Evolutionary conservation across 352 stramenopile genomes (phyloP).

Genomic region (Globisporangium yorkense): DNA sequence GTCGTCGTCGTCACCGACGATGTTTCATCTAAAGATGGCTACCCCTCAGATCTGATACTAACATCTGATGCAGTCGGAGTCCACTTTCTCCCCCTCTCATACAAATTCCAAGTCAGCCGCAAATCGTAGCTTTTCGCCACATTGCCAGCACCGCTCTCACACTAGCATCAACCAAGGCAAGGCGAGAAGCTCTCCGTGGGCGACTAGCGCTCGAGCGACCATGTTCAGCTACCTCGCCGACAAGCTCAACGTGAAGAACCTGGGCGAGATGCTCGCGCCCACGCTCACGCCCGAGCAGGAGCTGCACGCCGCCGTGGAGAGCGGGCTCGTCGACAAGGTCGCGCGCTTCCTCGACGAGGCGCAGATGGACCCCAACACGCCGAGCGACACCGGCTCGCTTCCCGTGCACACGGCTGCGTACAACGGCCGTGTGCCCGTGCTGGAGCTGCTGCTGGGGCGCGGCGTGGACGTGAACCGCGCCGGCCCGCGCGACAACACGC

Average conservation of each 20-base stretch:
- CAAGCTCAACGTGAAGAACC: constrained; percentile 87
- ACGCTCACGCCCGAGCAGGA: constrained; percentile 85
- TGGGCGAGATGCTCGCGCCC: constrained; percentile 83
- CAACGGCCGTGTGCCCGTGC: constrained; percentile 62
- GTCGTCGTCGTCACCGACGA: background rate
- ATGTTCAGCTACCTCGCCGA: constrained; percentile 90
- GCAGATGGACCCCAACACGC: constrained; percentile 60
- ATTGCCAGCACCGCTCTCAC: background rate
- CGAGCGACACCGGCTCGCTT: constrained; percentile 69
- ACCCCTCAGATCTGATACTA: background rate
- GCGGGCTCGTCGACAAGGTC: constrained; percentile 70
- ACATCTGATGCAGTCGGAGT: background rate
- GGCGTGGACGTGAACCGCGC: constrained; percentile 64
- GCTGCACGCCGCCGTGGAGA: constrained; percentile 73
- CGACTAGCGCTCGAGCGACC: background rate
- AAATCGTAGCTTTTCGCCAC: background rate
- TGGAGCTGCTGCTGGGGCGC: constrained; percentile 66
- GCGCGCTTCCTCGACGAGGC: constrained; percentile 59
- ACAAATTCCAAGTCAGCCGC: background rate
- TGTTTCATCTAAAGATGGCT: background rate
- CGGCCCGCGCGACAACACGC: constrained; percentile 57
- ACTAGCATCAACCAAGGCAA: too few relatives aligned
- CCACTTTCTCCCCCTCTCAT: background rate
- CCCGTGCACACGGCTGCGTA: constrained; percentile 85
- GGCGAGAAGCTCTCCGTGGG: background rate